Evolutionary conservation across 2,329 filamentous ascomycete species (phyloP).

Genomic region (Lecanicillium sp.): DNA sequence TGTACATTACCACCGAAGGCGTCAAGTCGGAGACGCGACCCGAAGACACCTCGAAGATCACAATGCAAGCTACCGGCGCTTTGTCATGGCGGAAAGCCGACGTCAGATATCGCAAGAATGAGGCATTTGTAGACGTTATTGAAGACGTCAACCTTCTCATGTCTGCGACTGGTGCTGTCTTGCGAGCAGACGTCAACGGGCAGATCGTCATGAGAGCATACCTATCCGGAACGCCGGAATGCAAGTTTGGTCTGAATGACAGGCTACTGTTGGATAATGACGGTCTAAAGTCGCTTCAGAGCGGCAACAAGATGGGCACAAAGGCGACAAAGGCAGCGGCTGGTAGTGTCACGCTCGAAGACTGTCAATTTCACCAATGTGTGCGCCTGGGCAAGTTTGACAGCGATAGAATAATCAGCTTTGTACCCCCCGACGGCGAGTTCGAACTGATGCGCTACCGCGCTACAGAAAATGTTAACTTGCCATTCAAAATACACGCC

Average conservation of each 20-base stretch:
- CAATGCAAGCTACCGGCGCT: constrained; percentile 96
- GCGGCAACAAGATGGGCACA: constrained; percentile 69
- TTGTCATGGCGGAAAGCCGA: constrained; percentile 95
- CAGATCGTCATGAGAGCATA: constrained; percentile 99
- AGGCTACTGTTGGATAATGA: constrained; percentile 81
- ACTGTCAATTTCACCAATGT: constrained; percentile 98
- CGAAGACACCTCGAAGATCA: constrained; percentile 95
- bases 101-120: constrained; percentile 98
- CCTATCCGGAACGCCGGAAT: constrained; percentile 91
- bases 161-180: constrained; percentile 92
- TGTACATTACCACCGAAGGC: constrained; percentile 99
- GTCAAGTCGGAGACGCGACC: constrained; percentile 83
- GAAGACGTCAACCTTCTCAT: constrained; percentile 98
- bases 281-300: constrained; percentile 56
- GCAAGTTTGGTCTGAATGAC: constrained; percentile 98
- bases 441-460: constrained; percentile 99
- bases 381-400: constrained; percentile 97
- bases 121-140: constrained; percentile 98
- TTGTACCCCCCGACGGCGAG: constrained; percentile 92
- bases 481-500: constrained; percentile 97
- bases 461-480: constrained; percentile 95
- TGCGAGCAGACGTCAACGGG: constrained; percentile 92
- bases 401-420: constrained; percentile 91
- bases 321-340: constrained; percentile 94
- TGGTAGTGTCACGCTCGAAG: constrained; percentile 89